Evolutionary conservation across 2,329 filamentous ascomycete species (phyloP), one percentile per base, ranked within the genome.

Genomic region (Sporothrix brunneoviolacea): DNA sequence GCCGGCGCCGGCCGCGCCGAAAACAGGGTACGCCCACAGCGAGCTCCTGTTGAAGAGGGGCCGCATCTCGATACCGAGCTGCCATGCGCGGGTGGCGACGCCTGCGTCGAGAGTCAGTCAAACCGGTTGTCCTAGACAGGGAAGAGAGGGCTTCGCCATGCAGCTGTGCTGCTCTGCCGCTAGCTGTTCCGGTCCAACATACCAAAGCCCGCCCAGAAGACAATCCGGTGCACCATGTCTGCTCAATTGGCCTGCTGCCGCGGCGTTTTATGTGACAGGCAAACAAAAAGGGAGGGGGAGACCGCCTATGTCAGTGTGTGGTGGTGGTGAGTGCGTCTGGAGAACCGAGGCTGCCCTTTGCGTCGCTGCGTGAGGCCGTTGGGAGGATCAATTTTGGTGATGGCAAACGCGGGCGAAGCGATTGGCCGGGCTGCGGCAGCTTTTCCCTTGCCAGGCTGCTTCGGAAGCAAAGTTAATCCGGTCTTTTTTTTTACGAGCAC

Each of bases 51-150:
- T 84, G 79, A 97, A 88, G 70, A 96, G 84, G 47, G 91, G 93
- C 56, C 91, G 89, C 90, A 95, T 95, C 75, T 98, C 90, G 68
- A 98, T 93, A 65, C 91, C 93, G 68, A 98, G 84, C 72, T 97
- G 93, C 88, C 91, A 96, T 70, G 93, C 80, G 62, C 91, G 88
- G 65, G 91, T 86, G 65, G 87, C 90, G 63, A 96, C 73, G 76
- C 93, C 93, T 98, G 6, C 24, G 24, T 6, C 24, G 10, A 28
- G 24, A 28, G 10, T 10, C 24, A 5, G 10, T 28, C 24, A 28
- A n/a, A n/a, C n/a, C n/a, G n/a, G n/a, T n/a, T n/a, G n/a, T n/a
- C n/a, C n/a, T n/a, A n/a, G n/a, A n/a, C n/a, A n/a, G n/a, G n/a
- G n/a, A n/a, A n/a, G n/a, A n/a, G n/a, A n/a, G n/a, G n/a, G n/a